phyloP scores from a whole-genome alignment of 2,329 filamentous ascomycete genomes.

The Thielaviopsis musarum region DNA sequence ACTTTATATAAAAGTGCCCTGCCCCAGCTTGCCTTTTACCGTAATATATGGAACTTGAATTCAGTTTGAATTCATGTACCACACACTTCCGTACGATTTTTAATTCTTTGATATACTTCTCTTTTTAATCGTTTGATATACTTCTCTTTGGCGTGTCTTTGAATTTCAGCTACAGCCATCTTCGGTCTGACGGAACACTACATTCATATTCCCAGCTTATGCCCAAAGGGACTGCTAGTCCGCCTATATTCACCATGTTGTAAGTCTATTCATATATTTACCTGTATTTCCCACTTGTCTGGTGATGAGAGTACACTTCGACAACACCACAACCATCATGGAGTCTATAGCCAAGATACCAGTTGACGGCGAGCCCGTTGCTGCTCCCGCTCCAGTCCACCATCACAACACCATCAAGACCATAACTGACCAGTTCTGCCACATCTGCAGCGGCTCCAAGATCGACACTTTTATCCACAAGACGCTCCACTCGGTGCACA shows the following conservation, averaged over 20 bases:
- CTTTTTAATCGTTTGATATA: not conserved
- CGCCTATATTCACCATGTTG: slow-evolving; percentile 1
- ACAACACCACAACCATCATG: not conserved
- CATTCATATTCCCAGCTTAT: not conserved
- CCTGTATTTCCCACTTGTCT: too few species aligned
- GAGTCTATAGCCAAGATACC: not conserved
- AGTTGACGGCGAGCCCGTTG: not conserved
- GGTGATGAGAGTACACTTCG: too few species aligned
- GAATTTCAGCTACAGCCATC: not conserved
- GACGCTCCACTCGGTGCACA: not conserved
- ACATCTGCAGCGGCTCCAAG: not conserved
- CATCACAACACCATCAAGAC: not conserved
- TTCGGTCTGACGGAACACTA: not conserved
- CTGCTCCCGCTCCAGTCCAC: not conserved
- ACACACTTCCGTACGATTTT: not conserved
- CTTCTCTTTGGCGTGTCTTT: not conserved
- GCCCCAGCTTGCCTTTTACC: too few species aligned
- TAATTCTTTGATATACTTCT: not conserved
- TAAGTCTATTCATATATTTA: not conserved
- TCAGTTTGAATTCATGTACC: too few species aligned
- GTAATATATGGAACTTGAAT: too few species aligned
- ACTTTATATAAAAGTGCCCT: too few species aligned
- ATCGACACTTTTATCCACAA: slow-evolving; percentile 5
- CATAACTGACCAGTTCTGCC: not conserved
- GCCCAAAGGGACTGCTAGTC: not conserved